Evolutionary conservation across 2,329 filamentous ascomycete genomes (phyloP).

Genomic region (Shiraia sp.): DNA sequence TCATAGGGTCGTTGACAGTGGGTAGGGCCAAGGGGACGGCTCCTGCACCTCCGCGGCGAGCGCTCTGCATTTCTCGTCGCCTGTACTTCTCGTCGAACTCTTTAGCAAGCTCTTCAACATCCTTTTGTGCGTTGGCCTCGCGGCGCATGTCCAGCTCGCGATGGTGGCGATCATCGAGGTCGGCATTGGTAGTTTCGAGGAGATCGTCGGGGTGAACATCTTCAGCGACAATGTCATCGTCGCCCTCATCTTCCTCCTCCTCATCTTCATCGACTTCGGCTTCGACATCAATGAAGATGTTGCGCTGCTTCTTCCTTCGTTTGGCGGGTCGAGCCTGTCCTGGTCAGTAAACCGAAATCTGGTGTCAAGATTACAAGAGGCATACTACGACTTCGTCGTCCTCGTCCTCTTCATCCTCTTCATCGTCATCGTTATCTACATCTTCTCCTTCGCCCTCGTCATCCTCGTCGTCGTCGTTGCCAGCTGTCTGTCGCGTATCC

Average conservation of each 20-base stretch:
- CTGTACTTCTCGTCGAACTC: constrained; percentile 83
- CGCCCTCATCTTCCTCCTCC: constrained; percentile 77
- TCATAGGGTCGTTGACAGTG: constrained; percentile 91
- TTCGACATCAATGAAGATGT: constrained; percentile 95
- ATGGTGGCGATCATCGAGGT: constrained; percentile 89
- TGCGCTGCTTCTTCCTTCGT: constrained; percentile 72
- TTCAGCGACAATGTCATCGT: constrained; percentile 76
- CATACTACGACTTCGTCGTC: constrained; percentile 52
- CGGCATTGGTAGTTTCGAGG: constrained; percentile 73
- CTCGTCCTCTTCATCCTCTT: constrained; percentile 67
- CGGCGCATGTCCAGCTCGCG: constrained; percentile 91
- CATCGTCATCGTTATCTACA: constrained; percentile 61
- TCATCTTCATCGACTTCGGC: constrained; percentile 96
- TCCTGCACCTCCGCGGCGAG: constrained; percentile 34
- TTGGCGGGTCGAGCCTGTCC: constrained; percentile 73
- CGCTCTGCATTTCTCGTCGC: constrained; percentile 56
- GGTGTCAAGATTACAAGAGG: constrained; percentile 5
- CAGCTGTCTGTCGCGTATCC: constrained; percentile 28
- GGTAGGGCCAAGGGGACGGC: constrained; percentile 70
- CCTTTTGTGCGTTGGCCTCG: constrained; percentile 83
- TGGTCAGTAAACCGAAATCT: constrained; percentile 18
- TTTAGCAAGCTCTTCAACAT: constrained; percentile 91
- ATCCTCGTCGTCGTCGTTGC: constrained; percentile 50
- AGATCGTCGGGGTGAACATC: constrained; percentile 91
- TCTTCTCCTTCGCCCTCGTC: constrained; percentile 57